A percentile compares a stretch with the other conserved stretches of the same genome.
These are phyloP conservation scores for Pseudonitzschia multiseries DNA, from an alignment of 108 stramenopile genomes.

Conservation along the genomic window DNA sequence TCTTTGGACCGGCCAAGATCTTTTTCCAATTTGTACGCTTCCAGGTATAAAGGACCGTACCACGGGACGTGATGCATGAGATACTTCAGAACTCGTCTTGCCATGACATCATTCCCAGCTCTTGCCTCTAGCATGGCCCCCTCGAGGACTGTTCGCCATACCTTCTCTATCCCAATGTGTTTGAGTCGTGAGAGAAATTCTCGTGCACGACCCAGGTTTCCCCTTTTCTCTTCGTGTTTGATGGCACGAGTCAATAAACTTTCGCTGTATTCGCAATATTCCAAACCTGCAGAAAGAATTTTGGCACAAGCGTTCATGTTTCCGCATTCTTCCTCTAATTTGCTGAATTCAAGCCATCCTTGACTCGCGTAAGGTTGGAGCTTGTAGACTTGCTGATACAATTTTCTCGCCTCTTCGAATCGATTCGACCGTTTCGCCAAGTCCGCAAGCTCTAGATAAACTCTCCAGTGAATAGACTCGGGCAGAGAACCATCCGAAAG, in stretches of 20 bases:
- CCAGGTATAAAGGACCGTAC: conserved; percentile 97
- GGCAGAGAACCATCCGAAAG: conserved; percentile 49
- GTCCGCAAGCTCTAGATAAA: conserved; percentile 83
- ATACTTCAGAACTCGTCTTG: conserved; percentile 82
- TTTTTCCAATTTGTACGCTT: conserved; percentile 91
- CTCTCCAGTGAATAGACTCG: conserved; percentile 67
- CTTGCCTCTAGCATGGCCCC: conserved; percentile 94
- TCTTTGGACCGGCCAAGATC: conserved; percentile 70
- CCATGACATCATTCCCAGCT: conserved; percentile 85
- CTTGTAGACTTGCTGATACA: conserved; percentile 82
- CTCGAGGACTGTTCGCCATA: conserved; percentile 95
- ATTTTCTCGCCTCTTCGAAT: conserved; percentile 69
- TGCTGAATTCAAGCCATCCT: conserved; percentile 96
- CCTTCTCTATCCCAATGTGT: conserved; percentile 85
- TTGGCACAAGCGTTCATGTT: conserved; percentile 61
- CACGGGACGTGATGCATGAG: conserved; percentile 93
- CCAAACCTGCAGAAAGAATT: conserved; percentile 76
- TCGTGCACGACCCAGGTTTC: conserved; percentile 70
- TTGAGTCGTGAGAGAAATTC: conserved; percentile 85
- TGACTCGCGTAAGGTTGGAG: conserved; percentile 87
- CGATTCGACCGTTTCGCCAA: conserved; percentile 74
- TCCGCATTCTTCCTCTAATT: conserved; percentile 95
- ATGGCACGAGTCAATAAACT: conserved; percentile 84
- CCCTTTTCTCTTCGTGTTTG: conserved; percentile 90
- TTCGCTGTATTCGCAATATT: conserved; percentile 82